These are phyloP conservation scores for Piper longum DNA, from an alignment of 164 flowering plant genomes.

Conservation along the genomic window DNA sequence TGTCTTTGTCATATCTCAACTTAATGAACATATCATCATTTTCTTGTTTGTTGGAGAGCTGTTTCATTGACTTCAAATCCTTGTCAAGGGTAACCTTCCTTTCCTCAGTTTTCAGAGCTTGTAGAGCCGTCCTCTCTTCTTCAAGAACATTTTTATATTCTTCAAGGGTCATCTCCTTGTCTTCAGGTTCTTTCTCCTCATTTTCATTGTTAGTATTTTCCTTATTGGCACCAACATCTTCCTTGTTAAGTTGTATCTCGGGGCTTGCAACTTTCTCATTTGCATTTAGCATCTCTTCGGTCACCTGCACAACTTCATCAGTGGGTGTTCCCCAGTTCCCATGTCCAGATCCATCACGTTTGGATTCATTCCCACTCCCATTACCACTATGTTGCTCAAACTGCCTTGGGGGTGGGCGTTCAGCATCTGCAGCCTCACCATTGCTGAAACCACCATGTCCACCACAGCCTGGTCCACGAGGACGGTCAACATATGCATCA, in stretches of 20 bases:
- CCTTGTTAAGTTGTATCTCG: constrained; percentile 31
- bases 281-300: constrained; percentile 17
- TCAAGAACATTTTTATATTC: constrained; percentile 83
- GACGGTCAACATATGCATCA: constrained; percentile 28
- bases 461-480: constrained; percentile 41
- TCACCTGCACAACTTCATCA: constrained; percentile 40
- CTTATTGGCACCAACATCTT: constrained; percentile 24
- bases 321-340: constrained; percentile 56
- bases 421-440: constrained; percentile 41
- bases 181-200: constrained; percentile 46
- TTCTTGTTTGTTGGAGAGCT: constrained; percentile 58
- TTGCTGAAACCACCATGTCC: constrained; percentile 41
- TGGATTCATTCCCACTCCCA: constrained; percentile 50
- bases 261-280: constrained; percentile 20
- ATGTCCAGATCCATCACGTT: constrained; percentile 56
- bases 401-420: constrained; percentile 29
- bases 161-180: constrained; percentile 83
- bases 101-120: constrained; percentile 47
- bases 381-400: constrained; percentile 60
- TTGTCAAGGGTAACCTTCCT: constrained; percentile 65
- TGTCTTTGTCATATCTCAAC: constrained; percentile 78
- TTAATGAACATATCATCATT: constrained; percentile 63
- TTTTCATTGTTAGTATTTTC: constrained; percentile 26
- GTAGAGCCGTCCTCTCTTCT: constrained; percentile 75
- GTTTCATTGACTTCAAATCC: constrained; percentile 64